Evolutionary conservation across 345 rosid species (phyloP), one percentile per base, ranked within the genome.

Genomic region (Melaleuca quinquenervia): DNA sequence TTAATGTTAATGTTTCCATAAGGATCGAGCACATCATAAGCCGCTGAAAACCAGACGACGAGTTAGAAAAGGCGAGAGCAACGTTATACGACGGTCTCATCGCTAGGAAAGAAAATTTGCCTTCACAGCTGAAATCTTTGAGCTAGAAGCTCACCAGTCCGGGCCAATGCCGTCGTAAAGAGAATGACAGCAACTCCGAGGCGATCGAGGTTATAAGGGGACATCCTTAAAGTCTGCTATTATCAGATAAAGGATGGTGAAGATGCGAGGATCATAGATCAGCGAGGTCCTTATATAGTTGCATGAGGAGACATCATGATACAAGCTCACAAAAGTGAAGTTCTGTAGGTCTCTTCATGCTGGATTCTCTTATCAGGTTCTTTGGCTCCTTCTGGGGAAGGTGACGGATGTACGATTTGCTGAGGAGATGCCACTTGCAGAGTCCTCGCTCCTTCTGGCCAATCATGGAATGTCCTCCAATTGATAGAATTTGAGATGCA

Each of bases 11-110:
- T 88, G 85, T 92, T 91, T 52, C 92, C 94, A 26, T 82, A 87
- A 22, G 91, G 94, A 85, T 90, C 92, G 50, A 92, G 91, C 18
- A 91, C 83, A 78, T 92, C 92, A 82, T 90, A 92, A 36, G 94
- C 93, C 62, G 58, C 93, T 89, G 54, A 50, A 82, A 80, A 84
- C 76, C 16, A 44, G 22, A 84, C 49, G 84, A 41, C 36, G 55
- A n/a, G 7, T 21, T 15, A 41, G 45, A 52, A 51, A 53, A 82
- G 26, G 45, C 45, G 11, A 32, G 44, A 64, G 6, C 48, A 10
- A 32, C 1, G 12, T 22, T 18, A 16, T 11, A 8, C 10, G 45
- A 32, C 76, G 4, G 76, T 32, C 45, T 32, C 76, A 18, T 8
- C 16, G 76, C 76, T 64, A 32, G 78, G 48, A 21, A 64, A 64